These are phyloP conservation scores for Lizanozyma gosingica DNA, from an alignment of 1,139 yeast species.

Conservation along the genomic window DNA sequence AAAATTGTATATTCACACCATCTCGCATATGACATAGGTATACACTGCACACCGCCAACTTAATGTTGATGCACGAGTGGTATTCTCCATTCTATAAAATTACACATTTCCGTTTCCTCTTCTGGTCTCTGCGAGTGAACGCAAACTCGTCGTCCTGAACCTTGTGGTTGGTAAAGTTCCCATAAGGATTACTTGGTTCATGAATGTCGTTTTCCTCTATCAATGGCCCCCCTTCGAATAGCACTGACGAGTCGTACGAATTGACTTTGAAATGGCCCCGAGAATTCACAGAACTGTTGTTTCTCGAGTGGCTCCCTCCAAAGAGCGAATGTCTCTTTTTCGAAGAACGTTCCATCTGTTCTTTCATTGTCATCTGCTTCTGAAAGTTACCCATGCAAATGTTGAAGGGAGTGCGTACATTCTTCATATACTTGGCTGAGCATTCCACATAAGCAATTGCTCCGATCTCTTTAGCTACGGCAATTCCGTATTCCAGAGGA, in stretches of 20 bases:
- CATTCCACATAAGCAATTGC: constrained; percentile 77
- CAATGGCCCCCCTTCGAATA: constrained; percentile 31
- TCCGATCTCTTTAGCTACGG: constrained; percentile 55
- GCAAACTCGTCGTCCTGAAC: constrained; percentile 37
- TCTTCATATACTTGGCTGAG: constrained; percentile 63
- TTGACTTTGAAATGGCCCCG: constrained; percentile 30
- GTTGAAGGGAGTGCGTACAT: constrained; percentile 61
- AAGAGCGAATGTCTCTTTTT: constrained; percentile 22
- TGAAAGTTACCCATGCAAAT: constrained; percentile 35
- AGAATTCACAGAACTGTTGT: constrained; percentile 15
- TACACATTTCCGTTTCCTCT: constrained; percentile 21
- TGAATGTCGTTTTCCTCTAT: constrained; percentile 20
- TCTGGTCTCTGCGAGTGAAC: constrained; percentile 27
- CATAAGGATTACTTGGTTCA: constrained; percentile 21
- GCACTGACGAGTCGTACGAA: constrained; percentile 28
- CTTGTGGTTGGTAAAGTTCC: constrained; percentile 14
- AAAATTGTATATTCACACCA: too few relatives aligned
- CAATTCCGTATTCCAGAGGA: constrained; percentile 42
- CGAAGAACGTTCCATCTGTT: constrained; percentile 27
- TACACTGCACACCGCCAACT: too few relatives aligned
- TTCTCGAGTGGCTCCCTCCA: constrained; percentile 17
- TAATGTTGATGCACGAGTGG: too few relatives aligned
- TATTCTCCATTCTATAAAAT: constrained; percentile 29
- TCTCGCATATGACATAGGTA: too few relatives aligned
- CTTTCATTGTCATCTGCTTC: constrained; percentile 25